Conservation (phyloP, 2,329 filamentous ascomycete genomes). For the Penicillium sp. region DNA sequence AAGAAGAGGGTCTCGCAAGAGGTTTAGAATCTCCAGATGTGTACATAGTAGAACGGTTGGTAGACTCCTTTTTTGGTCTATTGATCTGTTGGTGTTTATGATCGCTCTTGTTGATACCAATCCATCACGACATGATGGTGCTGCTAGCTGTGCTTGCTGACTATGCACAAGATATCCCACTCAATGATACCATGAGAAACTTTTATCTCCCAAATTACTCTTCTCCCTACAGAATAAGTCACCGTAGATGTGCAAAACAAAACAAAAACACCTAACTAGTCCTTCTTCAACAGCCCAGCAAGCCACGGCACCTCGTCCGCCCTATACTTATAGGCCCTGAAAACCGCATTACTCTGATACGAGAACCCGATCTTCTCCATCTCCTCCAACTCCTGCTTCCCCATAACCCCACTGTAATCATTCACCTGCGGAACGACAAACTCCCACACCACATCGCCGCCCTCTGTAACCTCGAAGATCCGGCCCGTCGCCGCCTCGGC, state of each 20-base stretch:
- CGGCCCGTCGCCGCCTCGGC: slow-evolving; percentile 51
- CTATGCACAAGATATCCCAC: too few species aligned
- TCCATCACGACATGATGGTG: too few species aligned
- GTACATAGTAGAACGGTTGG: too few species aligned
- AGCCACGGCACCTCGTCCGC: slow-evolving; percentile 50
- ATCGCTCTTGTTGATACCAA: too few species aligned
- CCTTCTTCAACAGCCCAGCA: neutral
- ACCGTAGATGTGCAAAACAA: too few species aligned
- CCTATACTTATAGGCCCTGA: slow-evolving; percentile 51
- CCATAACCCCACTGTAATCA: slow-evolving; percentile 39
- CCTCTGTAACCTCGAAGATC: slow-evolving; percentile 51
- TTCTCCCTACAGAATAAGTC: too few species aligned
- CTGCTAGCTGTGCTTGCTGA: too few species aligned
- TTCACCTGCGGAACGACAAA: slow-evolving; percentile 50
- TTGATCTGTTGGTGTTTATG: too few species aligned
- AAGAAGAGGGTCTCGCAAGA: neutral
- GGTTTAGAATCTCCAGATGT: neutral
- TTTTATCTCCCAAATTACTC: too few species aligned
- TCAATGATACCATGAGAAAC: too few species aligned
- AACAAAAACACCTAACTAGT: neutral
- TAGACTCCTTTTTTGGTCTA: too few species aligned
- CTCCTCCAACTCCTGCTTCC: slow-evolving; percentile 29
- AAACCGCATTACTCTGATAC: slow-evolving; percentile 50
- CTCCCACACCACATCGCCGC: slow-evolving; percentile 51
- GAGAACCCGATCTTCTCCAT: slow-evolving; percentile 45